Evolutionary conservation across 768 basidiomycete genomes (phyloP), one percentile per base, ranked within the genome.

Genomic region (Neoboletus brunneissimus): DNA sequence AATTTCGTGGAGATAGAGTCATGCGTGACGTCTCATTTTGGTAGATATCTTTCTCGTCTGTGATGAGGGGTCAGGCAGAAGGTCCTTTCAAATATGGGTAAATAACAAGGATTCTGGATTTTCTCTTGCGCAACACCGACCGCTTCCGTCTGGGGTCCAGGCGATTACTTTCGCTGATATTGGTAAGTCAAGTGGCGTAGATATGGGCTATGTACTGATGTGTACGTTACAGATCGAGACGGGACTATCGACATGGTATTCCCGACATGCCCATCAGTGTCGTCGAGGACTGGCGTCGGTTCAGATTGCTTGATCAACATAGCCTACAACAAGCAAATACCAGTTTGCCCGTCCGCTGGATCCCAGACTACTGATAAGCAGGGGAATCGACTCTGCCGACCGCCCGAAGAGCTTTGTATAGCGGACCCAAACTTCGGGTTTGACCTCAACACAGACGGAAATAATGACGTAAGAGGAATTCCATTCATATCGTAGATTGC

Each of bases 241-340:
- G 97, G 97, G 1, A 95, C 96, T 1, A 89, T 98, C 32, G 97
- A 98, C 70, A 85, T 98, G 81, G 79, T 99, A 44, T 93, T 98
- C 67, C 82, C 91, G 0, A 89, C 89, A 0, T 99, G 97, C 68
- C 73, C 77, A 0, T 81, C 79, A 3, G 83, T 91, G n/a, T 87
- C 89, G 0, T 68, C 76, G 1, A 76, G 80, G 1, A 84, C 80
- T 0, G 94, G 94, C 3, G 73, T 90, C 0, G 94, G 94, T 12
- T 75, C 75, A 2, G 80, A 83, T 40, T 98, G 97, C 69, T 76
- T 76, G 48, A 82, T 99, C 71, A 96, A 95, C 67, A 88, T 98
- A 54, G 95, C 87, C 5, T 98, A 92, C 74, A 99, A 98, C 71
- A 79, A 87, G 59, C 97, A 99, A 69, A 82, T 94, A 27, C 84